Evolutionary conservation across 2,329 filamentous ascomycete species (phyloP).

Genomic region (Phaeophleospora eucalypticola): DNA sequence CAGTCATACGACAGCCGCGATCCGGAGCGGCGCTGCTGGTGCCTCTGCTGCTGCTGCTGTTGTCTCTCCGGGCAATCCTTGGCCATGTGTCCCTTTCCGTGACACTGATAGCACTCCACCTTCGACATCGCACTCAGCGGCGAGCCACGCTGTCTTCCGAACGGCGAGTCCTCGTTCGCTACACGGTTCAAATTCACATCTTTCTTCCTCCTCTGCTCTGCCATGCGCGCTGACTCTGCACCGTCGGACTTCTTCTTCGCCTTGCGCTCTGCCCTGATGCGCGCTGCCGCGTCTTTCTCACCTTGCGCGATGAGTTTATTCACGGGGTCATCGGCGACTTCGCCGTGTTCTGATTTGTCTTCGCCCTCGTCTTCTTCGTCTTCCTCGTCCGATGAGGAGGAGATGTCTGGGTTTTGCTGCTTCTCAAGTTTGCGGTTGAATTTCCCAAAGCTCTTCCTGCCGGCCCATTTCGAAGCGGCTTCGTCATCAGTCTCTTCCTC

Average conservation of each 20-base stretch:
- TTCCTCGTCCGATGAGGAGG: conserved; percentile 35
- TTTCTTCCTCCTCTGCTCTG: conserved; percentile 60
- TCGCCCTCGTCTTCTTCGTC: conserved; percentile 24
- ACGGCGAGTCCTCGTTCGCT: conserved; percentile 27
- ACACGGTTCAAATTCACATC: conserved; percentile 62
- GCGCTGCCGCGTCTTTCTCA: conserved; percentile 43
- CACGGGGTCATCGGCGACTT: conserved; percentile 41
- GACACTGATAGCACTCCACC: conserved; percentile 58
- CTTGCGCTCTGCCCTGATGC: conserved; percentile 41
- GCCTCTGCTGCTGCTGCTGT: too few relatives aligned
- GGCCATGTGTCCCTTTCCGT: conserved; percentile 57
- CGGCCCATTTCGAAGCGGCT: conserved; percentile 29
- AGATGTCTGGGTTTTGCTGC: conserved; percentile 36
- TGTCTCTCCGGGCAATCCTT: conserved; percentile 52
- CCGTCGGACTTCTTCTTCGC: conserved; percentile 49
- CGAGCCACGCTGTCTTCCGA: not conserved
- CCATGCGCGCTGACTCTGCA: conserved; percentile 49
- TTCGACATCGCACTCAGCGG: conserved; percentile 18
- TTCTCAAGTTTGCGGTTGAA: conserved; percentile 41
- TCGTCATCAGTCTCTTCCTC: conserved; percentile 34
- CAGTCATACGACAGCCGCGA: too few relatives aligned
- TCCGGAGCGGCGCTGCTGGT: too few relatives aligned
- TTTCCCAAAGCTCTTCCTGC: conserved; percentile 50
- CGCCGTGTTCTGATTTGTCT: conserved; percentile 33
- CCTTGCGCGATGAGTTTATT: conserved; percentile 44